phyloP scores from a whole-genome alignment of 2,329 filamentous ascomycete species.

The Aspergillus awamori region DNA sequence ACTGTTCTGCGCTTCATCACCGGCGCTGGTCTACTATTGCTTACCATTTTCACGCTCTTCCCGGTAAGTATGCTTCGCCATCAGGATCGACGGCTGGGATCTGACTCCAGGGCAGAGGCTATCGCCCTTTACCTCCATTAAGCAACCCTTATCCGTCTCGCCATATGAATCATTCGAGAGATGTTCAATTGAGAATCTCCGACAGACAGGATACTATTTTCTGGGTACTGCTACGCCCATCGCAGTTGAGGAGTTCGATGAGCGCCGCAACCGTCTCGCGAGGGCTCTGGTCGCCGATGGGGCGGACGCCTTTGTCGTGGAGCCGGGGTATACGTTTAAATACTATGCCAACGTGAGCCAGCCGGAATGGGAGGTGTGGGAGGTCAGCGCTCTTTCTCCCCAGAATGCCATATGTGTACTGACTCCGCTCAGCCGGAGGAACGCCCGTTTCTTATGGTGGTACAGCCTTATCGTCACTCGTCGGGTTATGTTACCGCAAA shows the following conservation, averaged over 20 bases:
- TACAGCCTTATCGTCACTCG: conserved; percentile 50
- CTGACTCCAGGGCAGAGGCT: not conserved
- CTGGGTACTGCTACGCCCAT: conserved; percentile 50
- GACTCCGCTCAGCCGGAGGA: conserved; percentile 56
- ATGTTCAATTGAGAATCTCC: conserved; percentile 59
- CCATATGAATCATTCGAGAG: conserved; percentile 35
- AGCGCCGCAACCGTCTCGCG: conserved; percentile 60
- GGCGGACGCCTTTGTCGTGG: conserved; percentile 62
- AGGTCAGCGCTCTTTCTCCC: conserved; percentile 20
- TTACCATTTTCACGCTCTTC: not conserved
- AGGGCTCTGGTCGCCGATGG: conserved; percentile 55
- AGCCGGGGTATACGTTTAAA: conserved; percentile 67
- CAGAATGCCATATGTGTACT: not conserved
- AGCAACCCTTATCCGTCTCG: not conserved
- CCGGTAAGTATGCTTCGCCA: not conserved
- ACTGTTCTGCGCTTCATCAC: not conserved
- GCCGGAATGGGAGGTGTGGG: conserved; percentile 65
- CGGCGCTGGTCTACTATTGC: not conserved
- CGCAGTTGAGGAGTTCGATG: conserved; percentile 55
- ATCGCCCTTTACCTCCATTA: not conserved
- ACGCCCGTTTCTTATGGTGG: conserved; percentile 64
- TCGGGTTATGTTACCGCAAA: conserved; percentile 53
- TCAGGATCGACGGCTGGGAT: not conserved
- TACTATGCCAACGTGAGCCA: conserved; percentile 67
- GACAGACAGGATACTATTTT: conserved; percentile 28